A percentile compares a stretch with the other conserved stretches of the same genome.
These are phyloP conservation scores for Mrakia frigida DNA, from an alignment of 768 basidiomycete species.

Conservation along the genomic window DNA sequence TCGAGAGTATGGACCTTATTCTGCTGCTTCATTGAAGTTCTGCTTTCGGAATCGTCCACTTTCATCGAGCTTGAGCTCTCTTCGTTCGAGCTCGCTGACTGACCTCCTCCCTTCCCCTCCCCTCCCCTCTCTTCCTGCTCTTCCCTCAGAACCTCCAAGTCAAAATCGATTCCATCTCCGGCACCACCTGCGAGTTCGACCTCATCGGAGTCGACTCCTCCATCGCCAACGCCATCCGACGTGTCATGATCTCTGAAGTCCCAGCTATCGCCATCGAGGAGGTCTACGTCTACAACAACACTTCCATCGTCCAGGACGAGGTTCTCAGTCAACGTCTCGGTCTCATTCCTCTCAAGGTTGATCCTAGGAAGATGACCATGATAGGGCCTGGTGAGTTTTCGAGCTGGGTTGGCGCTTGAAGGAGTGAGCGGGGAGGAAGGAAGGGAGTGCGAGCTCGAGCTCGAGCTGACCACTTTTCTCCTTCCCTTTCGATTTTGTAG, in stretches of 20 bases:
- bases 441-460: background rate
- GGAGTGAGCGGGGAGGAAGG: background rate
- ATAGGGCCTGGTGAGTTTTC: constrained; percentile 38
- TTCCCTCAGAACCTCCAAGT: constrained; percentile 61
- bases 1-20: too few relatives aligned
- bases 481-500: constrained; percentile 36
- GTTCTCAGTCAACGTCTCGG: constrained; percentile 88
- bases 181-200: constrained; percentile 86
- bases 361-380: constrained; percentile 63
- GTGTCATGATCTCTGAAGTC: constrained; percentile 91
- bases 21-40: too few relatives aligned
- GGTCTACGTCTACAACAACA: constrained; percentile 92
- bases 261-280: constrained; percentile 86
- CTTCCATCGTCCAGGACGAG: constrained; percentile 87
- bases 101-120: too few relatives aligned
- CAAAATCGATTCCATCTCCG: constrained; percentile 70
- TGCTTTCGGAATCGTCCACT: too few relatives aligned
- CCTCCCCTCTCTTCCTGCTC: constrained; percentile 29
- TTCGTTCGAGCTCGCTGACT: background rate
- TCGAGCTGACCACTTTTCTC: constrained; percentile 2
- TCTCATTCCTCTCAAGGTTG: constrained; percentile 78
- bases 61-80: too few relatives aligned
- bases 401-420: background rate
- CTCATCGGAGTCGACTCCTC: constrained; percentile 91
- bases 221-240: constrained; percentile 87